These are phyloP conservation scores for Polygonum maritimum DNA, from an alignment of 148 eudicot species.

Conservation along the genomic window DNA sequence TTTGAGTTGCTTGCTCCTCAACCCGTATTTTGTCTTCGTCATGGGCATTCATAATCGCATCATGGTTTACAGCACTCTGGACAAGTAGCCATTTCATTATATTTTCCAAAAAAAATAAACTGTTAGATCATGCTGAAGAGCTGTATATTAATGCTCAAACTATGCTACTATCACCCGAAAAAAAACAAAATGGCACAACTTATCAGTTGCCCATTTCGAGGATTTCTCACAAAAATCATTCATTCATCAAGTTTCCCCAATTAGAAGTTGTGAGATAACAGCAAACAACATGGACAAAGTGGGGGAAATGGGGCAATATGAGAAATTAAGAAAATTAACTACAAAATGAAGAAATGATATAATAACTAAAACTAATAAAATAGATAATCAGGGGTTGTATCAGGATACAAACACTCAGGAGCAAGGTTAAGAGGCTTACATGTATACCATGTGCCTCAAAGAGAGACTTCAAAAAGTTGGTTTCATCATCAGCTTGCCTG, in stretches of 20 bases:
- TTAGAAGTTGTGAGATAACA: too few species aligned
- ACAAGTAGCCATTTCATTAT: neutral
- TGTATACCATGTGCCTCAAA: conserved; percentile 95
- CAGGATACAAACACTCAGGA: neutral
- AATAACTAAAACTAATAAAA: too few species aligned
- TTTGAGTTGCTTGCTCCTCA: conserved; percentile 76
- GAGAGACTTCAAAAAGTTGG: conserved; percentile 60
- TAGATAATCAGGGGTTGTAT: too few species aligned
- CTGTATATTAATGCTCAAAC: neutral
- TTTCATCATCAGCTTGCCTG: conserved; percentile 51
- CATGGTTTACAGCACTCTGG: conserved; percentile 96
- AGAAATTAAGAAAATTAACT: too few species aligned
- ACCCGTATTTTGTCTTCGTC: conserved; percentile 76
- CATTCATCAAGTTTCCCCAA: too few species aligned
- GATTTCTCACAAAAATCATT: too few species aligned
- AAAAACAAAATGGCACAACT: neutral
- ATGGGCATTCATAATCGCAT: conserved; percentile 76
- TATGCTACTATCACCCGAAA: neutral
- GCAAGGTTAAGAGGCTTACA: conserved; percentile 42
- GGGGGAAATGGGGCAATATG: too few species aligned
- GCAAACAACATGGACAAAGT: too few species aligned
- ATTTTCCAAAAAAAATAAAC: neutral
- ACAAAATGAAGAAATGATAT: too few species aligned
- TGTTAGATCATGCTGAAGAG: neutral
- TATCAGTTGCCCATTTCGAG: too few species aligned